Evolutionary conservation across 2,329 filamentous ascomycete genomes (phyloP), one percentile per base, ranked within the genome.

Genomic region (Zymoseptoria passerinii): DNA sequence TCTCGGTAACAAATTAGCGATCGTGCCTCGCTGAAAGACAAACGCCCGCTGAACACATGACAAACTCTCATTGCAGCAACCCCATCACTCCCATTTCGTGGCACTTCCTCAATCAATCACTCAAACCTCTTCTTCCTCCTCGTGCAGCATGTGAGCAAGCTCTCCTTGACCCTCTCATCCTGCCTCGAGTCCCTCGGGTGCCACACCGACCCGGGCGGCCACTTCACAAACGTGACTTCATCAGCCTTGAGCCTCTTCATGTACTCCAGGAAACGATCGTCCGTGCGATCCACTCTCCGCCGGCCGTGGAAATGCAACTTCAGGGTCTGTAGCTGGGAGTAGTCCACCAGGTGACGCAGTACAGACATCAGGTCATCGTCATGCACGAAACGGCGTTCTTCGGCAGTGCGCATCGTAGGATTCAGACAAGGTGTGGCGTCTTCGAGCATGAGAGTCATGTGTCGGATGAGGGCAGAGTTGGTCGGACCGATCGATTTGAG

Each of bases 361-460:
- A 75, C 72, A 27, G 76, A 74, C 48, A 78, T 71, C 48, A 81
- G 65, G 44, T 76, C 71, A 8, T 76, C 71, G 61, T 81, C 78
- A 50, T 77, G 71, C 52, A 79, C 72, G 59, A 77, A 81, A 27
- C 77, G 75, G n/a, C 77, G 76, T 44, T 76, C 68, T 57, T 79
- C 75, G 53, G 72, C 68, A 52, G 67, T 70, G 50, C 60, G 63
- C 54, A 74, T 65, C 50, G 72, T 66, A 0, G 75, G 73, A 49
- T 75, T 75, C 10, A 75, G 66, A 19, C 72, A 74, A 2, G 73
- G 75, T 5, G 68, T 66, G 0, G 76, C 77, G 59, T 81, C 79
- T 49, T 76, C 75, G 52, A 81, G 74, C 18, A 68, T 60, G 49
- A 81, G 67, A 13, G 71, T 73, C 49, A 80, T 60, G 40, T 77